phyloP scores from a whole-genome alignment of 2,329 filamentous ascomycete species.

The Exophiala oligosperma region DNA sequence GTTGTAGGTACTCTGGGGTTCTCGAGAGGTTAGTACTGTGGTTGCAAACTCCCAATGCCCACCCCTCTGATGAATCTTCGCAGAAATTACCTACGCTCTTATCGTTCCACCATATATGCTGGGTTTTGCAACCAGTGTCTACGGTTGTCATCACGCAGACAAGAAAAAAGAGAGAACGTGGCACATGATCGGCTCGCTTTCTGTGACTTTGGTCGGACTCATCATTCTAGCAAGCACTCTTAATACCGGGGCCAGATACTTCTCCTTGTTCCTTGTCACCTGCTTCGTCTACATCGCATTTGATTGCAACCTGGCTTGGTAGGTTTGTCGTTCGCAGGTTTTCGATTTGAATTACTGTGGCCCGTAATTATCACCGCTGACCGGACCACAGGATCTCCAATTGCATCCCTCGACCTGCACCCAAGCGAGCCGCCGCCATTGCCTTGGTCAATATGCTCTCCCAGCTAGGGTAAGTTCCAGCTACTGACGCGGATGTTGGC shows the following conservation, averaged over 20 bases:
- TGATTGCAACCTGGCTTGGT: constrained; percentile 23
- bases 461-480: neutral
- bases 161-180: constrained; percentile 36
- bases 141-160: constrained; percentile 32
- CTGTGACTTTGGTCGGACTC: constrained; percentile 38
- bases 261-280: constrained; percentile 45
- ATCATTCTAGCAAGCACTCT: constrained; percentile 40
- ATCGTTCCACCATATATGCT: constrained; percentile 50
- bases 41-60: too few species aligned
- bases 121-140: constrained; percentile 34
- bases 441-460: constrained; percentile 40
- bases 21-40: neutral
- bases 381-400: constrained; percentile 41
- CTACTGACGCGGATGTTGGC: neutral
- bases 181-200: constrained; percentile 38
- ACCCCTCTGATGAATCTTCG: too few species aligned
- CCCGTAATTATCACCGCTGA: constrained; percentile 38
- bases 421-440: constrained; percentile 45
- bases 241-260: constrained; percentile 43
- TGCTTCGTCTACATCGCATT: constrained; percentile 28
- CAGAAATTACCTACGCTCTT: constrained; percentile 41
- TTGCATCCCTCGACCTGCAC: constrained; percentile 41
- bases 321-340: constrained; percentile 30
- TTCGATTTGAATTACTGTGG: too few species aligned
- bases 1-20: constrained; percentile 64